Base-by-base conservation (phyloP, 495 filamentous ascomycete genomes). In the Lasiosphaeria ovina region DNA sequence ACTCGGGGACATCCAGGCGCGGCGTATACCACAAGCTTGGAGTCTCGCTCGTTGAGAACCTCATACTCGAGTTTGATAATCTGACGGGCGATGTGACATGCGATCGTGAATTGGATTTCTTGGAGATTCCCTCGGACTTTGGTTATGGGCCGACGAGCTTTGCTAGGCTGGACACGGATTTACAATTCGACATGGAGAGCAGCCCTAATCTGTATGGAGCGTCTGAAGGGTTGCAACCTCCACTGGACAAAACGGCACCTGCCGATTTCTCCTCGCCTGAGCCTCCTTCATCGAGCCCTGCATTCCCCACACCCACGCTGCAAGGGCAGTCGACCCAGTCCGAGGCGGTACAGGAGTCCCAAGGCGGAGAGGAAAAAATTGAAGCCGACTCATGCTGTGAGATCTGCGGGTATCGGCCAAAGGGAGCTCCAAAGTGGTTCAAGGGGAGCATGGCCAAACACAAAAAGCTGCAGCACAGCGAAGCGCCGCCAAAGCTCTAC, bases 371-470 rank as follows among this genome's bases (percentile, higher is more conserved):
- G 16, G 64, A 69, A 17, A 74, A 76, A 50, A 59, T 74, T 4
- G 76, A 78, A 54, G 70, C 76, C 9, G 63, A 76, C 50, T 66
- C 73, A 12, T 62, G 67, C 44, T 81, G 79, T 56, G 73, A 80
- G 24, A 65, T 79, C 52, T 81, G 79, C 62, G 79, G 75, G 1
- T 81, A 81, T 68, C 74, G 77, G 6, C 79, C 79, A 3, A 77
- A 79, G 61, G 79, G 79, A 11, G 74, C 79, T 52, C 79, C 79
- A n/a, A 75, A 77, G 55, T 81, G 79, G 79, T 81, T 79, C 60
- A 77, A 76, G 55, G 79, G 79, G 17, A 79, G 77, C 66, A 80
- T 81, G 79, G 74, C 77, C 57, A 81, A 81, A 65, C 79, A 81
- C 64, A 76, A 70, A 69, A 80, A 76, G 58, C 71, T 79, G 64